Evolutionary conservation across 768 basidiomycete genomes (phyloP), one percentile per base, ranked within the genome.

Genomic region (Calocybe cyanea): DNA sequence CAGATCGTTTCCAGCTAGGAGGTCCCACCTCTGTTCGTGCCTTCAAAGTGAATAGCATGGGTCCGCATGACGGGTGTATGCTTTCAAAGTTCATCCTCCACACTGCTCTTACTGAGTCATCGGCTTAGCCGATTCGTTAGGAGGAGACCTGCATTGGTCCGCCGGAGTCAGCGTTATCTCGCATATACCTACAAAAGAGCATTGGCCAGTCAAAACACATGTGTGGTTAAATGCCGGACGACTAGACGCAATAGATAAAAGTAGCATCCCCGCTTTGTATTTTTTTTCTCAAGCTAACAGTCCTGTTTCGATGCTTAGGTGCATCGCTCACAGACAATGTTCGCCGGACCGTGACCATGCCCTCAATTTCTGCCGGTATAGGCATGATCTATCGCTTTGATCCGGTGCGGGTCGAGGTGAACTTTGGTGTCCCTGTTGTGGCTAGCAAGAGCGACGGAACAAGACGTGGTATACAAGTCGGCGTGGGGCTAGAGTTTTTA

Each of bases 1-100:
- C 82, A 1, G 96, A 99, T 65, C 81, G 92, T 4, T 92, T 92
- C 63, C 93, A 95, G 53, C 75, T 97, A 0, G 96, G 96, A 19
- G 96, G 96, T 0, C 93, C 96, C 0, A 78, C 85, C 6, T 90
- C 82, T 43, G 73, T 98, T 0, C 73, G 96, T 4, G 78, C 80
- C 41, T 94, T 95, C 66, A 75, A 75, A 35, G 70, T 73, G 5
- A 90, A 88, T 57, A 72, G 82, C 3, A 71, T 96, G 68, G 93
- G 93, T 4, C 84, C 87, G 0, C 75, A 73, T 17, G 90, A 93
- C 50, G 78, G 80, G 14, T 57, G 90, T 90, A 56, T n/a, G n/a
- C n/a, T n/a, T n/a, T n/a, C n/a, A n/a, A n/a, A 52, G 80, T 63
- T 28, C 25, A 24, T 37, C 24, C 39, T 30, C 20, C 24, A 17